Base-by-base conservation (phyloP, 2,329 filamentous ascomycete genomes). In the Myriosclerotinia scirpicola region DNA sequence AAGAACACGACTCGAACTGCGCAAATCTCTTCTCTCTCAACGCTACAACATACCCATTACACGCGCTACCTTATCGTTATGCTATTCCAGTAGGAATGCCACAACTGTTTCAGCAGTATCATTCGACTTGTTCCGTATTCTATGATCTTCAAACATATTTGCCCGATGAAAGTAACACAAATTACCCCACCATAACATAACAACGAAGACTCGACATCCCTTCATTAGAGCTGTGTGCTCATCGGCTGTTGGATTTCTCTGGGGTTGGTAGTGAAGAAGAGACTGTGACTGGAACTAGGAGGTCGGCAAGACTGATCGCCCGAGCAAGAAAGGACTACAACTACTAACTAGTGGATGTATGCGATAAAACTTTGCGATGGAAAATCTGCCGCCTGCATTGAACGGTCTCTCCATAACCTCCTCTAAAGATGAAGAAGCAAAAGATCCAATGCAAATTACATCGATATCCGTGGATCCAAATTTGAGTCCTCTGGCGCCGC, bases 361-460 rank as follows among this genome's bases (percentile, higher is more conserved):
- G 53, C 14, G 46, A 17, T 38, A 50, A 36, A 50, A 30, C n/a
- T 50, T 60, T 38, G 34, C 58, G 2, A 60, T 60, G 58, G 58
- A 60, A 60, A 36, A 60, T 60, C 58, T 60, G 44, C 58, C 44
- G 30, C 50, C 58, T 34, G n/a, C 50, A 26, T 22, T 50, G 14
- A 48, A 50, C 14, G 30, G 58, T 22, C 58, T 60, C 58, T 20
- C 44, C 58, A 50, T 60, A 60, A 26, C 44, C 14, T 38, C 44
- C 12, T 50, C 58, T 38, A 17, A 26, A 50, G 44, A 40, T 50
- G 44, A 26, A 38, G 58, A 60, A 38, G 46, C 36, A 44, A 63
- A 63, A 44, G 36, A 34, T 34, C 12, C 60, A n/a, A n/a, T 9
- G 8, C 48, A 63, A 40, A 15, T 42, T 6, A 30, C 22, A 55